phyloP scores from a whole-genome alignment of 352 stramenopile genomes.

The Aphanomyces invadans region DNA sequence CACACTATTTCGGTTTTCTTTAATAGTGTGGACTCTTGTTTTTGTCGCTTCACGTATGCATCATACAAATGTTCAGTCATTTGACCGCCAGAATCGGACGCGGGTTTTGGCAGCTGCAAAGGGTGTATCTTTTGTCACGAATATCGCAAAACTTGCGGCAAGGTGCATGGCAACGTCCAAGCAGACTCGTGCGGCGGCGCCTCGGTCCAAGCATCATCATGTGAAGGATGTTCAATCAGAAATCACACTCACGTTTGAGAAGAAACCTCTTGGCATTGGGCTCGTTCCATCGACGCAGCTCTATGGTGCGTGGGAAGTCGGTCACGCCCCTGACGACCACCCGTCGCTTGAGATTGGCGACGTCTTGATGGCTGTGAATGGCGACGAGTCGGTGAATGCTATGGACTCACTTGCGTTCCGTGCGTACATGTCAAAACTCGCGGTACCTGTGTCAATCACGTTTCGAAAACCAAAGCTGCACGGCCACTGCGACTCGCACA shows the following conservation, averaged over 20 bases:
- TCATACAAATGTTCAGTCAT: neutral
- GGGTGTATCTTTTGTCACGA: neutral
- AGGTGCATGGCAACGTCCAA: neutral
- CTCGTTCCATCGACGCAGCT: constrained; percentile 73
- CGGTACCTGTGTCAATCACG: constrained; percentile 56
- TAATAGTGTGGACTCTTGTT: neutral
- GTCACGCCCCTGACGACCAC: constrained; percentile 18
- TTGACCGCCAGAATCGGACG: neutral
- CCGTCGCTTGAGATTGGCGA: constrained; percentile 31
- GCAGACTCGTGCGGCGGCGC: no score
- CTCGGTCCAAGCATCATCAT: neutral
- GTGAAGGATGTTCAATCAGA: neutral
- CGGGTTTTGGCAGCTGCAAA: neutral
- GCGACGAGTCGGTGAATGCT: constrained; percentile 38
- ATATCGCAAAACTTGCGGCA: no score
- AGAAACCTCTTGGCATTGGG: constrained; percentile 58
- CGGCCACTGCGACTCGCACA: constrained; percentile 49
- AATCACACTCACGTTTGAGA: constrained; percentile 32
- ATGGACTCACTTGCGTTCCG: constrained; percentile 41
- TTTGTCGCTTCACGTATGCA: neutral
- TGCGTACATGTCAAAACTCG: constrained; percentile 35
- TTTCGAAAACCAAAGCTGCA: constrained; percentile 52
- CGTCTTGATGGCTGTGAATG: constrained; percentile 64
- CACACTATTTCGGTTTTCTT: neutral
- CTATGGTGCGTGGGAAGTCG: constrained; percentile 73